Conservation (phyloP, 306 rosid species). For the Sesbania bispinosa region DNA sequence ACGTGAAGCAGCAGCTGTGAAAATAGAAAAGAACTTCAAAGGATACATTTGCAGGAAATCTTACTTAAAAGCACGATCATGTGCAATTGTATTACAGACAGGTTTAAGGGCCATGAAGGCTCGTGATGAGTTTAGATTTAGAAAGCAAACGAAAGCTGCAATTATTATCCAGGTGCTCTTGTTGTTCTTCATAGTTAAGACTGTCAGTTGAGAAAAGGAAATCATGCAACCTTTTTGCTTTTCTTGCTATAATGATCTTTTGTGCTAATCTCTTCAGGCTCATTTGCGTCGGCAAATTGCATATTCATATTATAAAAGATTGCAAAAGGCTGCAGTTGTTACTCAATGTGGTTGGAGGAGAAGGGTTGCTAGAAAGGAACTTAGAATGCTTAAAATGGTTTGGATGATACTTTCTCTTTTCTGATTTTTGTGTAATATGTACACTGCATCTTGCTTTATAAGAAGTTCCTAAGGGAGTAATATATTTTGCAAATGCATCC, state of each 20-base stretch:
- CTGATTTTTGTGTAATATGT: slow-evolving; percentile 26
- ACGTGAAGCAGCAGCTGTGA: slow-evolving; percentile 89
- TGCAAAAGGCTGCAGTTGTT: slow-evolving; percentile 76
- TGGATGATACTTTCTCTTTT: slow-evolving; percentile 25
- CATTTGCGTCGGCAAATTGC: slow-evolving; percentile 65
- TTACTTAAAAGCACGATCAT: slow-evolving; percentile 43
- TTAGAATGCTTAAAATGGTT: slow-evolving; percentile 94
- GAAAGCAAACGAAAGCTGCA: slow-evolving; percentile 95
- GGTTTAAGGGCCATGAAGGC: slow-evolving; percentile 98
- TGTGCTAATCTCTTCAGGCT: slow-evolving; percentile 56
- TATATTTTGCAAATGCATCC: slow-evolving; percentile 29
- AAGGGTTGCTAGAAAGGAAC: slow-evolving; percentile 93
- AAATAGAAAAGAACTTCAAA: slow-evolving; percentile 77
- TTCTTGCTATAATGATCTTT: slow-evolving; percentile 19
- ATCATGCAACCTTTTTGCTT: slow-evolving; percentile 2
- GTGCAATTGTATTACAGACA: slow-evolving; percentile 82
- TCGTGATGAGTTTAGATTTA: slow-evolving; percentile 94
- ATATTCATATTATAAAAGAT: slow-evolving; percentile 69
- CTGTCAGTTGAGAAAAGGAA: slow-evolving; percentile 7
- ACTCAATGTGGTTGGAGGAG: slow-evolving; percentile 97
- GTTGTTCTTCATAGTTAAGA: slow-evolving; percentile 21
- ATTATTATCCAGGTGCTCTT: slow-evolving; percentile 68
- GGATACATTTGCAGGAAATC: slow-evolving; percentile 60
- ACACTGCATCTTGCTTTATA: slow-evolving; percentile 11
- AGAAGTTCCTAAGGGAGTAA: slow-evolving; percentile 21